A percentile compares a stretch with the other conserved stretches of the same genome.
Conservation (phyloP, 1,284 basidiomycete genomes). For the Filobasidium uniguttulatum region DNA sequence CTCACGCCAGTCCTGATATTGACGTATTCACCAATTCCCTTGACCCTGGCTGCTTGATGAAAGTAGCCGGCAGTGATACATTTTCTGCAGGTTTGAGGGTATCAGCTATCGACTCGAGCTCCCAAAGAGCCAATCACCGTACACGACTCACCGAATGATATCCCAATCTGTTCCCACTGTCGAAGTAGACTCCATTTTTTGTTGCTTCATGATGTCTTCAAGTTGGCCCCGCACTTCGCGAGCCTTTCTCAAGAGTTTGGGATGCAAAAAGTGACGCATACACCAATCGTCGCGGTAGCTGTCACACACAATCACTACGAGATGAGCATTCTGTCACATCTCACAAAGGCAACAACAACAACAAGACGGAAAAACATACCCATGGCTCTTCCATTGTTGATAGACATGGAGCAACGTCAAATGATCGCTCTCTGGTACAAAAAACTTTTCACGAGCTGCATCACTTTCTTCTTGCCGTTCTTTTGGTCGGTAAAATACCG, state of each 20-base stretch:
- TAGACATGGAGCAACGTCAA: constrained; percentile 91
- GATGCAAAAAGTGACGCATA: constrained; percentile 87
- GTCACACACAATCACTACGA: not conserved
- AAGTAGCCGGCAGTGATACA: constrained; percentile 97
- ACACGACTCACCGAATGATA: constrained; percentile 51
- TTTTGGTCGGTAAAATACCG: constrained; percentile 90
- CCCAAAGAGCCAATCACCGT: not conserved
- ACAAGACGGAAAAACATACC: constrained; percentile 41
- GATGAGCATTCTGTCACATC: constrained; percentile 7
- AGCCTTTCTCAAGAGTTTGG: constrained; percentile 86
- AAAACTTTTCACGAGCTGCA: constrained; percentile 93
- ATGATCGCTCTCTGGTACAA: constrained; percentile 95
- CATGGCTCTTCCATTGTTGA: constrained; percentile 93
- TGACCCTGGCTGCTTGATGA: constrained; percentile 94
- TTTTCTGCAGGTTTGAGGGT: constrained; percentile 48
- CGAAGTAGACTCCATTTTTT: constrained; percentile 72
- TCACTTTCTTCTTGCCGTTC: constrained; percentile 93
- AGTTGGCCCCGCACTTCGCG: constrained; percentile 92
- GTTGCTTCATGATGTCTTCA: constrained; percentile 96
- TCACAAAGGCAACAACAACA: constrained; percentile 5
- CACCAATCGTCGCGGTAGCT: constrained; percentile 88
- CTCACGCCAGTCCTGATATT: constrained; percentile 81
- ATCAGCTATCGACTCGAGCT: not conserved
- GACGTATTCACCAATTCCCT: constrained; percentile 97
- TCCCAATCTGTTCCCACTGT: constrained; percentile 94